These are phyloP conservation scores for Entomortierella beljakovae DNA, from an alignment of 192 early-diverging fungal species.

Conservation along the genomic window DNA sequence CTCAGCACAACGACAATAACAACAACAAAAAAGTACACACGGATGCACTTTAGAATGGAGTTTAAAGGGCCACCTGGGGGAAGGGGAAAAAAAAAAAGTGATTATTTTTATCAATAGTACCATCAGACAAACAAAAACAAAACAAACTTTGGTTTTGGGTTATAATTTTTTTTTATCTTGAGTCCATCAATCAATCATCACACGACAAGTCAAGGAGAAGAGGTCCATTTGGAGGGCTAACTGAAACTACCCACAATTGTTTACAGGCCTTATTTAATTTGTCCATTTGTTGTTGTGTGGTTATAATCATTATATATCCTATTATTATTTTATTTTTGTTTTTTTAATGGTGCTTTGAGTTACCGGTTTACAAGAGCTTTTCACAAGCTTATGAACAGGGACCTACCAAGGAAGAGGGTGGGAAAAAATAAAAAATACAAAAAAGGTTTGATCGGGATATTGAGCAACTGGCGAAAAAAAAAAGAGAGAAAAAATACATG, in stretches of 20 bases:
- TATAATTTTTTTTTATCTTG: neutral
- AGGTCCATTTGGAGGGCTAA: too few species aligned
- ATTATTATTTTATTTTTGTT: too few species aligned
- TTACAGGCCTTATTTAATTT: too few species aligned
- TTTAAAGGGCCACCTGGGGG: neutral
- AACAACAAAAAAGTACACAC: slow-evolving; percentile 2
- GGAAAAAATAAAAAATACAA: too few species aligned
- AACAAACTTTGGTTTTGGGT: neutral
- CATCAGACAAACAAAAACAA: neutral
- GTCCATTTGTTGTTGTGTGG: too few species aligned
- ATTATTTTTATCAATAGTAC: neutral
- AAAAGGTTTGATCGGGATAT: slow-evolving; percentile 42
- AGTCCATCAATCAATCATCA: neutral
- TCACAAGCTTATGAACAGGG: slow-evolving; percentile 2
- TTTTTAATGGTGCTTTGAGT: neutral
- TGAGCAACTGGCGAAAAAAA: slow-evolving; percentile 10
- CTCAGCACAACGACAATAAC: neutral
- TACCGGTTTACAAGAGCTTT: neutral
- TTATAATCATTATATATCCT: too few species aligned
- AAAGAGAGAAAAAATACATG: too few species aligned
- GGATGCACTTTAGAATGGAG: slow-evolving; percentile 21
- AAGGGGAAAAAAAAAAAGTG: too few species aligned
- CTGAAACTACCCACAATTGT: too few species aligned
- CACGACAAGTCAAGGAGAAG: slow-evolving; percentile 1
- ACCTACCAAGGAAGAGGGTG: slow-evolving; percentile 2